Base-by-base conservation (phyloP, 495 filamentous ascomycete genomes). In the Ascodesmis nigricans region DNA sequence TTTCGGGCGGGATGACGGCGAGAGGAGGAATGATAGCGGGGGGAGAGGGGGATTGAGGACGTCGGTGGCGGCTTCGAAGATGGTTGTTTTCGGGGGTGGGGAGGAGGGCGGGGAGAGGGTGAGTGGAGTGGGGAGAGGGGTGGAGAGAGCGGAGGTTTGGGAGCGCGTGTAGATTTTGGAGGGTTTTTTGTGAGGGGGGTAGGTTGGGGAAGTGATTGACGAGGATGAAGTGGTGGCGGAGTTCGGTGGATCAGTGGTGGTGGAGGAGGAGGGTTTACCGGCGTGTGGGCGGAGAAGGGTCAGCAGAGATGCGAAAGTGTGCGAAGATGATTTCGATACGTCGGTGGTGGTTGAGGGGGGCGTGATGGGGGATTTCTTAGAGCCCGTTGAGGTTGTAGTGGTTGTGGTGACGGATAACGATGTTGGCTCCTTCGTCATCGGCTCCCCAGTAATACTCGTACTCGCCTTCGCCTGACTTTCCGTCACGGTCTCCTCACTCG, bases 21-120 rank as follows among this genome's bases (percentile, higher is more conserved):
- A 71, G 36, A 78, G 63, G 21, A 97, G 61, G 49, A 79, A 97
- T 20, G 77, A 69, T 2, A 64, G 61, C 0, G 75, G 65, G 9
- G 87, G 84, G 2, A 95, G 55, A 7, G 80, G 87, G 1, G 90
- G 87, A 55, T 82, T 84, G 16, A 97, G 63, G 13, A 97, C 56
- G 49, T 95, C 83, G 7, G 78, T 76, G 1, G 87, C 87, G 0
- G 84, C 80, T 58, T 97, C 87, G 36, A 97, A 87, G 34, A 97
- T 72, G 1, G 77, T 87, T 0, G 87, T 95, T 41, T 70, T 75
- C 0, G 87, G 87, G n/a, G 87, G 87, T 1, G 79, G 67, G 30
- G 67, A 56, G 14, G 60, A 43, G 11, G 22, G 27, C 10, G 30
- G 11, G 22, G 35, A 40, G 14, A 43, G 45, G 3, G 58, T 57